Evolutionary conservation across 768 basidiomycete genomes (phyloP), one percentile per base, ranked within the genome.

Genomic region (Ramaria sp.): DNA sequence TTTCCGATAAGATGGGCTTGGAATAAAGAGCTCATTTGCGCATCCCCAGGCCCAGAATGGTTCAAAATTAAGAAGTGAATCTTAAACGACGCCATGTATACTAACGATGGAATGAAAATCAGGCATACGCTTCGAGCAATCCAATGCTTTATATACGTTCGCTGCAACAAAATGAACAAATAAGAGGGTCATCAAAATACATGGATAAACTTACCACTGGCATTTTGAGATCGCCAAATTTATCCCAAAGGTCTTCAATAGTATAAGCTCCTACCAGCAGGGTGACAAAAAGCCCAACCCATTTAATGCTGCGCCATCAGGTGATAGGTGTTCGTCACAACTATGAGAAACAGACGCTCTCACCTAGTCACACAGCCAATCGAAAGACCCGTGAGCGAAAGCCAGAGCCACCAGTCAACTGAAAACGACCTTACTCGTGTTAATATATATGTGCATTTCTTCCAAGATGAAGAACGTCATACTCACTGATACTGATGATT

Each of bases 21-120:
- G 79, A 99, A 99, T 18, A 98, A 75, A 7, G 92, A 96, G 66
- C 88, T 91, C 95, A 99, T 99, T 66, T 98, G 95, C 1, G 95
- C 87, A 64, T 99, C 95, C 15, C 95, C 96, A 20, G 96, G 90
- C 37, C 95, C 95, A 13, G 90, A 86, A 59, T 92, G 90, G 66
- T 89, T 94, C 49, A 99, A 73, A 58, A 99, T 78, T 66, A 97
- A 66, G 73, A 99, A 99, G 67, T 99, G 96, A 18, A 96, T 73
- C 69, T 98, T 96, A 83, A 99, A 99, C 20, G 82, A 87, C 16
- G 81, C 70, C 80, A 94, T 88, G 73, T 96, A 99, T 60, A 97
- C 89, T 57, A 91, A 74, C 61, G 94, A 78, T 1, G 96, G 96
- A 6, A 98, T 71, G 57, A 95, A 62, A 61, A 98, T 97, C 38